These are phyloP conservation scores for Crithidia mellificae DNA, from an alignment of 208 protist species.

Conservation along the genomic window DNA sequence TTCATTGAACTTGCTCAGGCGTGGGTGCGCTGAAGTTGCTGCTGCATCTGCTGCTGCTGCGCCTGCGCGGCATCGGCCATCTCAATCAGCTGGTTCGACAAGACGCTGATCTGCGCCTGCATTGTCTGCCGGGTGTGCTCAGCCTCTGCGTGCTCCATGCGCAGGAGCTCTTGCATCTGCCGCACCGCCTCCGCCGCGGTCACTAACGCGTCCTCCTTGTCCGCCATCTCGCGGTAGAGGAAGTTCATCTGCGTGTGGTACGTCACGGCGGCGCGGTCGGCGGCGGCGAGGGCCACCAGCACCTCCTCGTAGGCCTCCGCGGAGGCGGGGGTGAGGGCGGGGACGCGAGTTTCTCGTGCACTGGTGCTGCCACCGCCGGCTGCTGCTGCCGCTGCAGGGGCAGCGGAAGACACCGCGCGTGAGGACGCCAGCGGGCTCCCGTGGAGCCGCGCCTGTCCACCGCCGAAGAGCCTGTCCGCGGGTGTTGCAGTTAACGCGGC, in stretches of 20 bases:
- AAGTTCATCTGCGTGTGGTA: conserved; percentile 78
- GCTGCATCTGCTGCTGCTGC: neutral
- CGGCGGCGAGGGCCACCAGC: conserved; percentile 53
- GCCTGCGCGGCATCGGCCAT: conserved; percentile 13
- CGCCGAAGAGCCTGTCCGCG: neutral
- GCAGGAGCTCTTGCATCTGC: conserved; percentile 40
- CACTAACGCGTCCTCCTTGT: conserved; percentile 50
- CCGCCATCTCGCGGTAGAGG: conserved; percentile 58
- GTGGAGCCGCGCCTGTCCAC: too few relatives aligned
- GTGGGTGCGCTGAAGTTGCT: neutral
- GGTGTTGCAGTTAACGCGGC: neutral
- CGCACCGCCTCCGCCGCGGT: conserved; percentile 36
- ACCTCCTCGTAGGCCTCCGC: conserved; percentile 48
- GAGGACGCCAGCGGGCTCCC: too few relatives aligned
- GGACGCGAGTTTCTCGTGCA: neutral
- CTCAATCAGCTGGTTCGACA: conserved; percentile 70
- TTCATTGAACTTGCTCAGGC: too few relatives aligned
- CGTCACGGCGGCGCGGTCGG: conserved; percentile 65
- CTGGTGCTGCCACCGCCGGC: neutral
- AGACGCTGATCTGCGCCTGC: conserved; percentile 67
- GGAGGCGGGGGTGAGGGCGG: conserved; percentile 11
- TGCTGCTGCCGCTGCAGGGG: neutral
- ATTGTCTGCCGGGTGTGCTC: conserved; percentile 55
- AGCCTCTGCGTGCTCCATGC: conserved; percentile 44
- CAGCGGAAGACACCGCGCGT: neutral